phyloP scores from a whole-genome alignment of 768 basidiomycete species.

The Boletus reticuloceps region DNA sequence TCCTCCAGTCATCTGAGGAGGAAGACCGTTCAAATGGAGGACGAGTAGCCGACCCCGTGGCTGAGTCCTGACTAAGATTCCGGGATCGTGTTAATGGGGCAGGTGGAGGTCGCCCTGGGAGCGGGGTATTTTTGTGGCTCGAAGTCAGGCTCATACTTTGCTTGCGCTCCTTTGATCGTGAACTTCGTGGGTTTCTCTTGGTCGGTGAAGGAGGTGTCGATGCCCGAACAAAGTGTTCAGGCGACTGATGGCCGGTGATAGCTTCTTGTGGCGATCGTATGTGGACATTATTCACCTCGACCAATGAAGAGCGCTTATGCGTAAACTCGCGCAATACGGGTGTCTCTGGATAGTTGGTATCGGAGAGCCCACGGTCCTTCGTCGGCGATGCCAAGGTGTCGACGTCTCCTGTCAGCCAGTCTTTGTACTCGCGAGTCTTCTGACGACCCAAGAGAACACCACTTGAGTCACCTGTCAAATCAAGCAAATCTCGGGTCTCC shows the following conservation, averaged over 20 bases:
- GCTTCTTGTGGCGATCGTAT: conserved; percentile 34
- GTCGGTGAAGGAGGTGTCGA: conserved; percentile 21
- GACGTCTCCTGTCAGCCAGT: conserved; percentile 77
- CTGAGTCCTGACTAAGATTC: conserved; percentile 9
- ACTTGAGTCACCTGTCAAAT: conserved; percentile 12
- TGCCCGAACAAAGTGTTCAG: background rate
- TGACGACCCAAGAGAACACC: conserved; percentile 10
- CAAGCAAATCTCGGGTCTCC: conserved; percentile 17
- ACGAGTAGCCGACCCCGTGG: conserved; percentile 5
- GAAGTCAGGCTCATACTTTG: conserved; percentile 6
- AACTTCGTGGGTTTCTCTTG: conserved; percentile 21
- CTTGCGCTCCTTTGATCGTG: conserved; percentile 37
- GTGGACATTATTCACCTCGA: conserved; percentile 43
- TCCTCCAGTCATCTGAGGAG: conserved; percentile 49
- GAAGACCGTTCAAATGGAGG: conserved; percentile 22
- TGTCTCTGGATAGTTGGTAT: conserved; percentile 27
- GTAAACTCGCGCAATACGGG: conserved; percentile 67
- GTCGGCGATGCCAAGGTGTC: conserved; percentile 30
- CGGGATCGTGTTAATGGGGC: conserved; percentile 2
- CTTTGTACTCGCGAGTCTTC: conserved; percentile 39
- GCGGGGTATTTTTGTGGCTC: conserved; percentile 7
- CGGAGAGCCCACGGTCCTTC: conserved; percentile 16
- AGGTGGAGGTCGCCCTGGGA: conserved; percentile 3
- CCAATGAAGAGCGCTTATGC: conserved; percentile 67
- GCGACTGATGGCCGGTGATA: conserved; percentile 25